A percentile compares a stretch with the other conserved stretches of the same genome.
Conservation (phyloP, 208 protist genomes). For the Trypanosoma platydactyli region DNA sequence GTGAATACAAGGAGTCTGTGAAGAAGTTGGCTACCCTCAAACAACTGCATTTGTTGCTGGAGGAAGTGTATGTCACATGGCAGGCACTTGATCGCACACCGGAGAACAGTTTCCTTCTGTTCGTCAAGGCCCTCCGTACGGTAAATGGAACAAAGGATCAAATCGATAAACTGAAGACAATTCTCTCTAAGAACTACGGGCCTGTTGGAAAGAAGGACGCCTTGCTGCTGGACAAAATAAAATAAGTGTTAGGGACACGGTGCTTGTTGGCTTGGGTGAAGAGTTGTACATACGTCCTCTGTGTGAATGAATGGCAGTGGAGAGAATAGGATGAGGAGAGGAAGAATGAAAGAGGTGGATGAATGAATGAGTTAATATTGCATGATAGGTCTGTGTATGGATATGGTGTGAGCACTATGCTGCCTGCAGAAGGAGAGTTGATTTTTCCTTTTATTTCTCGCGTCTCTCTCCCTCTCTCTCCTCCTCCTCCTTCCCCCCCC, state of each 20-base stretch:
- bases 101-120: conserved; percentile 41
- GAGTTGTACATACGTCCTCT: no score
- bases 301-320: no score
- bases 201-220: conserved; percentile 15
- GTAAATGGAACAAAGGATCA: conserved; percentile 35
- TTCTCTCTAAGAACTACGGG: conserved; percentile 40
- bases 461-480: no score
- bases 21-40: conserved; percentile 59
- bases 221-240: conserved; percentile 9
- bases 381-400: no score
- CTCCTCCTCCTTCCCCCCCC: no score
- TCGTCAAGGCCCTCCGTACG: conserved; percentile 48
- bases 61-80: conserved; percentile 83
- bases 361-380: no score
- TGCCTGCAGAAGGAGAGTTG: no score
- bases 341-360: no score
- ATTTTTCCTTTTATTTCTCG: no score
- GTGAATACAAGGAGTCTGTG: conserved; percentile 55
- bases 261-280: no score
- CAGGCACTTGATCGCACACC: conserved; percentile 47
- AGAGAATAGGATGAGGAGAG: no score
- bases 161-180: conserved; percentile 45
- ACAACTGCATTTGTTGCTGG: conserved; percentile 39
- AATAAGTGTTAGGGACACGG: background rate
- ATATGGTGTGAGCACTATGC: no score